Evolutionary conservation across 192 early-diverging fungal species (phyloP).

Genomic region (Backusella liffmaniae): DNA sequence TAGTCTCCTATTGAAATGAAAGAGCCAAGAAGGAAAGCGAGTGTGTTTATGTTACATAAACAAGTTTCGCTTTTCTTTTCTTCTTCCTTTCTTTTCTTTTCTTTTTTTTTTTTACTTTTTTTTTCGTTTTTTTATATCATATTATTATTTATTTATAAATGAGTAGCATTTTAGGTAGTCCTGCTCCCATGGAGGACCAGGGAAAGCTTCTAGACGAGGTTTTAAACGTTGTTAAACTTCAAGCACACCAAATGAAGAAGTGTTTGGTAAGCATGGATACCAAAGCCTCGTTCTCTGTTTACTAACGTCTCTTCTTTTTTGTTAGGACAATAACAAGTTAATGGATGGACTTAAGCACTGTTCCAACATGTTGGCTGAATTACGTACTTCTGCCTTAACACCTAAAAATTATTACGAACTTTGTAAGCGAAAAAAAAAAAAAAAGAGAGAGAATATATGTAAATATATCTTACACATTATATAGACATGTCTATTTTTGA

Average conservation of each 20-base stretch:
- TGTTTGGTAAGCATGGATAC: constrained; percentile 63
- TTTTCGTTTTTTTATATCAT: background rate
- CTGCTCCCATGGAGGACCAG: constrained; percentile 78
- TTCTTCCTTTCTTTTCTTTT: no score
- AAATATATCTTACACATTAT: background rate
- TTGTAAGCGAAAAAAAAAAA: constrained; percentile 54
- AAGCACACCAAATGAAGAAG: constrained; percentile 94
- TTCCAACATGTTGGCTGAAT: constrained; percentile 96
- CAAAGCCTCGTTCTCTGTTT: background rate
- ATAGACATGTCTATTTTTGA: constrained; percentile 98
- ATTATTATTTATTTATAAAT: background rate
- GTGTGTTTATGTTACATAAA: background rate
- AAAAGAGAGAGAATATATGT: background rate
- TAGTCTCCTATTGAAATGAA: background rate
- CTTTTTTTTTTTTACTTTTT: background rate
- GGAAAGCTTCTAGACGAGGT: constrained; percentile 90
- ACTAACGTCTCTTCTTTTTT: background rate
- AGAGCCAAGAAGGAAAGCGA: constrained; percentile 8
- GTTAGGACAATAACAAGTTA: constrained; percentile 81
- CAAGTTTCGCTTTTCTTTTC: background rate
- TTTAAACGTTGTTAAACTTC: constrained; percentile 89
- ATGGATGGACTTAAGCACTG: constrained; percentile 99
- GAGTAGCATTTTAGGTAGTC: constrained; percentile 17
- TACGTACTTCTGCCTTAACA: constrained; percentile 90
- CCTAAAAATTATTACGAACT: constrained; percentile 99